Base-by-base conservation (phyloP, 257 asterid species). In the Solanum ossicruentum region DNA sequence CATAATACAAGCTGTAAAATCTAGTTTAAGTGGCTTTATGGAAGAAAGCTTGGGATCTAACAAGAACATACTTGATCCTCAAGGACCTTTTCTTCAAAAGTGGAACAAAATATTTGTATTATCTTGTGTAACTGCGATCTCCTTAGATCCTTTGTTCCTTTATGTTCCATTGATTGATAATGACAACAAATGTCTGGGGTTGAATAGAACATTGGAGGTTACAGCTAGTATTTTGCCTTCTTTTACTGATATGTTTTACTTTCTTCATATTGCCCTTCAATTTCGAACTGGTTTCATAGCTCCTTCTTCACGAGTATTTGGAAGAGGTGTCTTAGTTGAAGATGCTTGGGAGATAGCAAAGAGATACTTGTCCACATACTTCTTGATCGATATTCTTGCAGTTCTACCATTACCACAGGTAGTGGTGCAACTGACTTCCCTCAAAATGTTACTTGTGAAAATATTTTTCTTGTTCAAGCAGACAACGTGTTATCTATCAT, bases 361-460 rank as follows among this genome's bases (percentile, higher is more conserved):
- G 92, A 91, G 97, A 92, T 97, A 97, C 88, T 86, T 97, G 85
- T 87, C 98, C 36, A 91, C 97, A 16, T 89, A 94, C 91, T 95
- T 97, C 88, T 85, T 92, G 84, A 92, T 97, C 60, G 99, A 95
- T 87, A 86, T 95, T 88, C 98, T 95, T 67, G 98, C 99, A 8
- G 98, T 97, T 88, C 98, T 95, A 70, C 99, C 99, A 0, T 90
- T 97, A 86, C 99, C 99, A 47, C 99, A 96, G 97, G 99, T n/a
- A n/a, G n/a, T n/a, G n/a, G n/a, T 96, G 83, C 84, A 88, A 69
- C 32, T 80, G 26, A 56, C 47, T 85, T 70, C 60, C 58, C 61
- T 75, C 43, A 23, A 75, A 75, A 21, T 12, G 39, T 75, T 49
- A 49, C 26, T 73, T 47, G 81, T 47, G 81, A 75, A 8, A 47